Base-by-base conservation (phyloP, 352 stramenopile genomes). In the Globisporangium parvum region DNA sequence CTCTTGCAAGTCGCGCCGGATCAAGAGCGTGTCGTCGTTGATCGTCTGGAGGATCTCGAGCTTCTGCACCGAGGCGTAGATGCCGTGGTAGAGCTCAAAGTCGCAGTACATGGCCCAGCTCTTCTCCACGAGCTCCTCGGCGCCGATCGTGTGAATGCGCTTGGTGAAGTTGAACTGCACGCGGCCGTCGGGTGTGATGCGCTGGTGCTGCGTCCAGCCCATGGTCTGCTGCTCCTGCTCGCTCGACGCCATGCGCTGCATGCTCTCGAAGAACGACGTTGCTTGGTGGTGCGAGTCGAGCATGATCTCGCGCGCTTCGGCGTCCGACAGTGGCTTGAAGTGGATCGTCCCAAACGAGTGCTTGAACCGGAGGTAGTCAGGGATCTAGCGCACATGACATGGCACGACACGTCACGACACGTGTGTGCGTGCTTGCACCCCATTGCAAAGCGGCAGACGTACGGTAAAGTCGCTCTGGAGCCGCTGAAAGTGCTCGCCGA, bases 101-200 rank as follows among this genome's bases (percentile, higher is more conserved):
- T 91, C 78, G 58, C 76, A 83, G 64, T 91, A 91, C 80, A 91
- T 91, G 12, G 75, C 67, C 80, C 80, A 91, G 63, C 78, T 88
- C 46, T 82, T 85, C 47, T 86, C 66, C 49, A 91, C 76, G 18
- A 91, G 75, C 26, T 78, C 74, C n/a, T 88, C 63, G 28, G 74
- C 74, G n/a, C 61, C 61, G 23, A 91, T 77, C 26, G 70, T 80
- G 12, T 72, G 49, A 47, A 91, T 73, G n/a, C 76, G 66, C 54
- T 91, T 91, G 46, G 76, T 86, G 28, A 91, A 91, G 48, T 88
- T 88, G 61, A 91, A 91, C 56, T 88, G 76, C 52, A 91, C 72
- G 47, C 80, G 65, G 45, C 80, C 80, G 31, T 88, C 74, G 0
- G 55, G 23, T 35, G 76, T 81, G 62, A 91, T 84, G 26, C 76